Percentiles rank a stretch among this genome's conserved stretches.
These are phyloP conservation scores for Ambispora gerdemannii DNA, from an alignment of 192 early-diverging fungal genomes.

Conservation along the genomic window DNA sequence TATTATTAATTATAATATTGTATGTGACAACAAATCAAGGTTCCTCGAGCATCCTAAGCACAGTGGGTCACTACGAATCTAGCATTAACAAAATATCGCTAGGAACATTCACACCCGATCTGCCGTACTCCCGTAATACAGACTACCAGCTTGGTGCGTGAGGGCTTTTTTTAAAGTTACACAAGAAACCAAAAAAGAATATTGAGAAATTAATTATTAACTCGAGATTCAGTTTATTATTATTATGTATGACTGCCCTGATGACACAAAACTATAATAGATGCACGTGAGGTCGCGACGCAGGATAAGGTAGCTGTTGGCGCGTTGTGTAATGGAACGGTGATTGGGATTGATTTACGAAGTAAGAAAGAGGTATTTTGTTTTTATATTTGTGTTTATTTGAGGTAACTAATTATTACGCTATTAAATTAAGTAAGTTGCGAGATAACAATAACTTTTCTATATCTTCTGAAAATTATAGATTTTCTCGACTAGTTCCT, in stretches of 20 bases:
- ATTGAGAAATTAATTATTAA: neutral
- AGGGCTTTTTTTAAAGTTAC: neutral
- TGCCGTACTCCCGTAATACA: neutral
- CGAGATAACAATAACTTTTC: neutral
- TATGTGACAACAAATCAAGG: no score
- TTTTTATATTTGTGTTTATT: neutral
- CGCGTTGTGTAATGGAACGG: conserved; percentile 38
- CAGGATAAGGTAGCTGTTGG: conserved; percentile 44
- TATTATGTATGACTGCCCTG: neutral
- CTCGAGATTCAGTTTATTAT: neutral
- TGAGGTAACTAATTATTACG: no score
- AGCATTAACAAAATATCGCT: conserved; percentile 42
- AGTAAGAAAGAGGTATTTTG: conserved; percentile 46
- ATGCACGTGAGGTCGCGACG: conserved; percentile 47
- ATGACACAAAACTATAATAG: conserved; percentile 31
- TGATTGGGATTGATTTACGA: conserved; percentile 46
- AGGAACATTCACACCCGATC: conserved; percentile 1
- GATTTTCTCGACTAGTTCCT: conserved; percentile 41
- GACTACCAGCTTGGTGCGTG: conserved; percentile 31
- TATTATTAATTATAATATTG: no score
- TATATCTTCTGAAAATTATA: conserved; percentile 22
- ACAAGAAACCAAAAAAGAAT: neutral
- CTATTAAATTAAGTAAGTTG: no score
- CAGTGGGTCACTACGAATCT: conserved; percentile 29
- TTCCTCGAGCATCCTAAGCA: conserved; percentile 43